Conservation (phyloP, 2,329 filamentous ascomycete genomes). For the Sporothrix brunneoviolacea region DNA sequence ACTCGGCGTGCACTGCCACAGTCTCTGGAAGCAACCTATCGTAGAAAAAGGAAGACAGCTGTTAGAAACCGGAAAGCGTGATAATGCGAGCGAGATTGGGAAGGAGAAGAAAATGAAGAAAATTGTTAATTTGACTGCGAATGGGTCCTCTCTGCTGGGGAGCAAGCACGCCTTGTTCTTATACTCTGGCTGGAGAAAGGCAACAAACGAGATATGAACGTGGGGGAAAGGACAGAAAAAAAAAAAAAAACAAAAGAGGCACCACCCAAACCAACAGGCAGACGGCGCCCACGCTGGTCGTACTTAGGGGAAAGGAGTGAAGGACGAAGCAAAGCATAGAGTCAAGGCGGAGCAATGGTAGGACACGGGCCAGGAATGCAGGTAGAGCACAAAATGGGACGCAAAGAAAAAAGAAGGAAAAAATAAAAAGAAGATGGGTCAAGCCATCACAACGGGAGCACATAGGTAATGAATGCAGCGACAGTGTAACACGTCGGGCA, state of each 20-base stretch:
- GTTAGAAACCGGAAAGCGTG: too few relatives aligned
- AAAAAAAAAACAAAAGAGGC: neutral
- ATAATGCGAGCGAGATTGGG: too few relatives aligned
- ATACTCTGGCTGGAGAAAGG: neutral
- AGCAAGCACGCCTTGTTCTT: neutral
- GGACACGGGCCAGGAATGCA: neutral
- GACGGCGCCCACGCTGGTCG: neutral
- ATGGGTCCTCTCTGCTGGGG: too few relatives aligned
- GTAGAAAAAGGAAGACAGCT: too few relatives aligned
- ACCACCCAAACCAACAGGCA: neutral
- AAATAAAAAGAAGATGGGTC: neutral
- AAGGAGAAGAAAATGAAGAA: too few relatives aligned
- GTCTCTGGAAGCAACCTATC: too few relatives aligned
- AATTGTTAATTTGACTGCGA: too few relatives aligned
- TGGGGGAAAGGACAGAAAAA: neutral
- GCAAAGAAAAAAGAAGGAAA: neutral
- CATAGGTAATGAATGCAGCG: conserved; percentile 3
- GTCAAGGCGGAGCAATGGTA: neutral
- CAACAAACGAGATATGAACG: neutral
- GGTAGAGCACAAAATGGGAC: neutral
- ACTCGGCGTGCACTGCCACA: too few relatives aligned
- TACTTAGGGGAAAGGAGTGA: neutral
- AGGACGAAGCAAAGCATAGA: neutral
- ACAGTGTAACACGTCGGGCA: conserved; percentile 6
- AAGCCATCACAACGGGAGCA: conserved; percentile 5